phyloP scores from a whole-genome alignment of 2,329 filamentous ascomycete species.

The Pseudocercospora eumusae region DNA sequence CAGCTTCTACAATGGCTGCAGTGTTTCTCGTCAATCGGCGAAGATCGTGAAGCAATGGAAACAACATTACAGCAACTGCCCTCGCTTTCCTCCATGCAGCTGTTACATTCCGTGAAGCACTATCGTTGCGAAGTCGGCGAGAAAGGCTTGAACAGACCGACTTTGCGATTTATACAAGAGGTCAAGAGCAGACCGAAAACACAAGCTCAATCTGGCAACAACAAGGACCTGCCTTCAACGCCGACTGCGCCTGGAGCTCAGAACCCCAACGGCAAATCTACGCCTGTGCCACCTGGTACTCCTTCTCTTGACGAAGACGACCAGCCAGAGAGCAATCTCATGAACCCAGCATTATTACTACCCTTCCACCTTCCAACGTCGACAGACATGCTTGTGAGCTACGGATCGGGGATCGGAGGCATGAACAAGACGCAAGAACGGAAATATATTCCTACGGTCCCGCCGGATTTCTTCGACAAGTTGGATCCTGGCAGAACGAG shows the following conservation, averaged over 20 bases:
- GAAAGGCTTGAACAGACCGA: slow-evolving; percentile 83
- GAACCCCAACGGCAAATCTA: slow-evolving; percentile 26
- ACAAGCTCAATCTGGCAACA: slow-evolving; percentile 15
- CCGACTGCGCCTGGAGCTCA: slow-evolving; percentile 21
- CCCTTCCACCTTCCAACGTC: slow-evolving; percentile 94
- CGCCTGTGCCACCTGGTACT: slow-evolving; percentile 30
- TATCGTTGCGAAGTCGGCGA: slow-evolving; percentile 95
- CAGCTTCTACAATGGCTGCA: slow-evolving; percentile 97
- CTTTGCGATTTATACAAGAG: slow-evolving; percentile 79
- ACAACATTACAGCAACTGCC: slow-evolving; percentile 88
- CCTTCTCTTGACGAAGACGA: slow-evolving; percentile 61
- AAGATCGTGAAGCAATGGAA: slow-evolving; percentile 85
- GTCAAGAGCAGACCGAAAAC: slow-evolving; percentile 63
- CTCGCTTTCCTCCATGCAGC: slow-evolving; percentile 78
- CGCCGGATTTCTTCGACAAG: slow-evolving; percentile 87
- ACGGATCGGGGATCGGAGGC: slow-evolving; percentile 91
- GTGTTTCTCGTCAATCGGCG: slow-evolving; percentile 90
- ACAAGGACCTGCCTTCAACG: slow-evolving; percentile 19
- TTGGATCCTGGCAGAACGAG: slow-evolving; percentile 62
- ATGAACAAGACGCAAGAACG: slow-evolving; percentile 86
- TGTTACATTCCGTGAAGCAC: slow-evolving; percentile 88
- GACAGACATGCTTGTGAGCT: slow-evolving; percentile 95
- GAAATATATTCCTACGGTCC: slow-evolving; percentile 94
- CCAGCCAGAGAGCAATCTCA: slow-evolving; percentile 70
- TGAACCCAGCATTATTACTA: slow-evolving; percentile 88